Base-by-base conservation (phyloP, 768 basidiomycete genomes). In the Galerina sulciceps region DNA sequence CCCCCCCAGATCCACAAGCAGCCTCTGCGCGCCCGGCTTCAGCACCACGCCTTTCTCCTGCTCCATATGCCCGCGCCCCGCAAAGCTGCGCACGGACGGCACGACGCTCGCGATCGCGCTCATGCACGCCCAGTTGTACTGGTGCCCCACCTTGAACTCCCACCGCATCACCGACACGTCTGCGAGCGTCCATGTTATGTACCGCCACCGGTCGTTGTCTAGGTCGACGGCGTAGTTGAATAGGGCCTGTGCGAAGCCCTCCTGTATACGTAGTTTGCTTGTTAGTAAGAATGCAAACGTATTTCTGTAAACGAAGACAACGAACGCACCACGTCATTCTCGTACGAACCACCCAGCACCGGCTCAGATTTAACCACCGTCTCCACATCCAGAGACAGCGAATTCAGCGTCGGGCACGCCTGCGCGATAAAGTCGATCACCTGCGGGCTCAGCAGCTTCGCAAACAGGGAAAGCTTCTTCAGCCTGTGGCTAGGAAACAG, bases 161-260 rank as follows among this genome's bases (percentile, higher is more conserved):
- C 68, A 69, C 43, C 58, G 65, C 63, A 62, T 63, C 38, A 73
- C 60, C 15, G 67, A 61, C 14, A 70, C 61, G 37, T 64, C 62
- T 17, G 61, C 44, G 11, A 71, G 54, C 17, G 58, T 61, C 71
- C 71, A 74, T 18, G 58, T 55, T 23, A 60, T 55, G 50, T 70
- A 67, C 17, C 63, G 60, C 63, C 65, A 59, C 51, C 62, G 57
- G 41, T 63, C 59, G 53, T 60, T 58, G 6, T 65, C 60, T 10
- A 57, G 53, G 37, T 65, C 64, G 37, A 69, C 65, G 11, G 65
- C 64, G 35, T 63, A 65, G 35, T 49, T 59, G n/a, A 55, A 56
- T 14, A 69, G 47, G 4, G 65, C 64, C 22, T 62, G 45, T 14
- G 61, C 35, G 51, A 69, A 67, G 41, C 60, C 66, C 6, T 58